Percentiles rank a stretch among this genome's conserved stretches.
Conservation (phyloP, 2,329 filamentous ascomycete species). For the Epichloe elymi region DNA sequence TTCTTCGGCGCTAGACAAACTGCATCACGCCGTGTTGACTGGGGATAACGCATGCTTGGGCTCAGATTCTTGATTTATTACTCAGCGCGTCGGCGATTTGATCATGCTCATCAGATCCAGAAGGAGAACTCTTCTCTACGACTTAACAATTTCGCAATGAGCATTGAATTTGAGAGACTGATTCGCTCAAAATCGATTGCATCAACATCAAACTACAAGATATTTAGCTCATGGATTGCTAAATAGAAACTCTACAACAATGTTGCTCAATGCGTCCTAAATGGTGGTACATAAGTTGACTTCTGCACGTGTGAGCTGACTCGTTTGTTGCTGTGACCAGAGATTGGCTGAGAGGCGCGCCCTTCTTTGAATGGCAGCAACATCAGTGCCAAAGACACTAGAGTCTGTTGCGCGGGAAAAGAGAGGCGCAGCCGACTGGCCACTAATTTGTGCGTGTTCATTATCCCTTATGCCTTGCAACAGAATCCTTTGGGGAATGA, state of each 20-base stretch:
- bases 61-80: neutral
- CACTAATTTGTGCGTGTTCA: too few relatives aligned
- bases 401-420: too few relatives aligned
- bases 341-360: too few relatives aligned
- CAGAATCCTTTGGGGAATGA: too few relatives aligned
- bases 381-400: too few relatives aligned
- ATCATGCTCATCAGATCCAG: neutral
- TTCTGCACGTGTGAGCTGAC: too few relatives aligned
- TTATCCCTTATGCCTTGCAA: too few relatives aligned
- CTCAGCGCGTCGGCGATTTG: neutral
- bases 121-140: neutral
- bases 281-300: neutral
- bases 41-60: neutral
- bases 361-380: too few relatives aligned
- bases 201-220: neutral
- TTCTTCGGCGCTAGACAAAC: neutral
- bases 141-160: neutral
- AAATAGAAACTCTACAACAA: neutral
- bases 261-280: neutral
- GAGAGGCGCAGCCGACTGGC: too few relatives aligned
- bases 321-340: too few relatives aligned
- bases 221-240: neutral
- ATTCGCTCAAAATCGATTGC: neutral
- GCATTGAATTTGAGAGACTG: neutral
- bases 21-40: neutral